phyloP scores from a whole-genome alignment of 169 alveolate genomes.

The Amoebophrya sp. region DNA sequence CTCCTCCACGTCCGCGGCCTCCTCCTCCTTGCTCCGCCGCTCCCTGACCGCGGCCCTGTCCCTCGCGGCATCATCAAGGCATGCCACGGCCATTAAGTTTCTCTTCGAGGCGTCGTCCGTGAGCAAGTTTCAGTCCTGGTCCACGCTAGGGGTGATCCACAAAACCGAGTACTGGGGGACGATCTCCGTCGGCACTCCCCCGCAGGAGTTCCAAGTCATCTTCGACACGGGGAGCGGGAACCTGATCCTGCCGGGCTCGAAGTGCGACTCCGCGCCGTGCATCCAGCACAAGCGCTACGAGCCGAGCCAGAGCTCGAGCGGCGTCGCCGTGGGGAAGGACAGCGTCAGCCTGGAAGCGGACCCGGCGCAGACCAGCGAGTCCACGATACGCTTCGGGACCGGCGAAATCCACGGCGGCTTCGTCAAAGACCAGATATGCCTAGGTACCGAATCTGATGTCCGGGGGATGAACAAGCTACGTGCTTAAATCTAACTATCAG shows the following conservation, averaged over 20 bases:
- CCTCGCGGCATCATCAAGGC: too few species aligned
- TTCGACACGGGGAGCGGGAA: neutral
- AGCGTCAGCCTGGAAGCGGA: neutral
- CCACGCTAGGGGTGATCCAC: slow-evolving; percentile 18
- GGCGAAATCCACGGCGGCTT: neutral
- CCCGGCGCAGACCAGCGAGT: neutral
- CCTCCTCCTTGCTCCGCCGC: neutral
- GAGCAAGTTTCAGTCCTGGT: neutral
- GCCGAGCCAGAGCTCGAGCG: neutral
- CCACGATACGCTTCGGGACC: neutral
- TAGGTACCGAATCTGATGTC: neutral
- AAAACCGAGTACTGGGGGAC: slow-evolving; percentile 28
- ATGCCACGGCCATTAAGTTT: too few species aligned
- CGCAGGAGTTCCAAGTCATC: slow-evolving; percentile 22
- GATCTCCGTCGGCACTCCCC: slow-evolving; percentile 22
- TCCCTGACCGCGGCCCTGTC: neutral
- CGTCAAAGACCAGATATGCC: neutral
- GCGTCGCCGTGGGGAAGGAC: neutral
- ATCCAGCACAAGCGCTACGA: neutral
- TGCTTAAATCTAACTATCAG: neutral
- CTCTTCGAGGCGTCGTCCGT: neutral
- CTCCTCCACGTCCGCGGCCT: neutral
- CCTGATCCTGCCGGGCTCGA: neutral
- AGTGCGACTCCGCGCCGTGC: neutral
- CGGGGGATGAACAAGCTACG: neutral